Conservation (phyloP, 73 alveolate genomes). For the Effrenium voratum region DNA sequence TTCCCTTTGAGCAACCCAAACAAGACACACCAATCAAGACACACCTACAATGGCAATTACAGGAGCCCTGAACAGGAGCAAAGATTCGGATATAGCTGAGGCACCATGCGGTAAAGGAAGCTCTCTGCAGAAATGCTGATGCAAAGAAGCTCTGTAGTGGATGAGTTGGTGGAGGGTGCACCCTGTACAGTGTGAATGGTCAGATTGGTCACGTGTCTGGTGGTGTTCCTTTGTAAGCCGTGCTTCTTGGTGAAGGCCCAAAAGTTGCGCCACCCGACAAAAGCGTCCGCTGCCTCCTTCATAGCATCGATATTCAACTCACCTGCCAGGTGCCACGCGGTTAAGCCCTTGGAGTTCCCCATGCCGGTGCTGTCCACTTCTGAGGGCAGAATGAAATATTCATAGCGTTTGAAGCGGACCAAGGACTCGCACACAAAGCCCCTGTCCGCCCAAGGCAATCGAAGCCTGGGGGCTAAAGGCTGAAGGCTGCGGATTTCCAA, state of each 20-base stretch:
- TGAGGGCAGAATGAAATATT: not conserved
- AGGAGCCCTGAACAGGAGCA: not conserved
- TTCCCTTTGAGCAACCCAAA: not conserved
- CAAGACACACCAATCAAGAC: not conserved
- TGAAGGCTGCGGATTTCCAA: not conserved
- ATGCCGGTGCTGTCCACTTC: not conserved
- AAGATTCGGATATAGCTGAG: not conserved
- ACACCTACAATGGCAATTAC: not conserved
- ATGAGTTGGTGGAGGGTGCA: not conserved
- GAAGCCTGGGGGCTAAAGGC: not conserved
- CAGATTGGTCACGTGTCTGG: slow-evolving; percentile 13
- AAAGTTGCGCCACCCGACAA: slow-evolving; percentile 19
- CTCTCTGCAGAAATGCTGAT: slow-evolving; percentile 47
- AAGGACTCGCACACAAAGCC: slow-evolving; percentile 22
- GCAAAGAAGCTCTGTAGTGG: slow-evolving; percentile 21
- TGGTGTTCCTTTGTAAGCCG: slow-evolving; percentile 2
- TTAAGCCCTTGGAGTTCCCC: not conserved
- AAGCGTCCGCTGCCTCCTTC: not conserved
- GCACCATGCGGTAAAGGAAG: slow-evolving; percentile 54
- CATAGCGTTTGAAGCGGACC: not conserved
- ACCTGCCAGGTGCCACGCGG: slow-evolving; percentile 11
- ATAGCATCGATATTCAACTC: slow-evolving; percentile 9
- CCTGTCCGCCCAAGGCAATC: not conserved
- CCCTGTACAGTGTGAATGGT: not conserved
- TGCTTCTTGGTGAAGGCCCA: slow-evolving; percentile 30